Conservation (phyloP, 2,329 filamentous ascomycete genomes). For the Exophiala sideris region DNA sequence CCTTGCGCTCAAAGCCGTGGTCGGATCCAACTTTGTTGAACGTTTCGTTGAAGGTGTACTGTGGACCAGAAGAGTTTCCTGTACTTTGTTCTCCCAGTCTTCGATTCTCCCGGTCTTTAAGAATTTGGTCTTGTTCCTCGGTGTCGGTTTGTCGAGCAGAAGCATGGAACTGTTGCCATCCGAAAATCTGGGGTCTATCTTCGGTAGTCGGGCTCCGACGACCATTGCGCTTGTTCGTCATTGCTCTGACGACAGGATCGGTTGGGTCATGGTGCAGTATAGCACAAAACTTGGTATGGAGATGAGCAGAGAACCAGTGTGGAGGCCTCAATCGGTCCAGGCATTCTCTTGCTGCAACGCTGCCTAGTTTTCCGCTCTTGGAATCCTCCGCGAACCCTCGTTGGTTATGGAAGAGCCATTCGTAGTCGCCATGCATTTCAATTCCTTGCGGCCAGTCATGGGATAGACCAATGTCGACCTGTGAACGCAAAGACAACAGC, state of each 20-base stretch:
- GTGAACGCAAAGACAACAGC: slow-evolving; percentile 75
- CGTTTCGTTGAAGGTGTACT: slow-evolving; percentile 35
- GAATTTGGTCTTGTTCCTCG: slow-evolving; percentile 32
- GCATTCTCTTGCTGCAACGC: slow-evolving; percentile 71
- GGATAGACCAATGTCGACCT: slow-evolving; percentile 86
- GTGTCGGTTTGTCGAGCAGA: slow-evolving; percentile 35
- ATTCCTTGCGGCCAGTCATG: slow-evolving; percentile 92
- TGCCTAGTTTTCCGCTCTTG: slow-evolving; percentile 71
- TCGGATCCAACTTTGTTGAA: slow-evolving; percentile 37
- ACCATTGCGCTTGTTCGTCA: slow-evolving; percentile 2
- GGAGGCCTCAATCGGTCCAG: slow-evolving; percentile 76
- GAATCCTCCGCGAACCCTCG: slow-evolving; percentile 73
- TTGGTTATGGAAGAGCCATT: slow-evolving; percentile 69
- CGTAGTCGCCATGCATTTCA: slow-evolving; percentile 71
- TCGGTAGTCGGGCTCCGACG: slow-evolving; percentile 5
- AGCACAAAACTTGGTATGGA: slow-evolving; percentile 85
- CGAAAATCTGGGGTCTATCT: slow-evolving; percentile 28
- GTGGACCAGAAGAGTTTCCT: slow-evolving; percentile 11
- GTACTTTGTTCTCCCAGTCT: slow-evolving; percentile 16
- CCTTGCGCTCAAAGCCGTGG: slow-evolving; percentile 6
- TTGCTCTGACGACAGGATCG: background rate
- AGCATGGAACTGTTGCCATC: slow-evolving; percentile 40
- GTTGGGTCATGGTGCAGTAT: slow-evolving; percentile 47
- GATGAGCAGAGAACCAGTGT: slow-evolving; percentile 90
- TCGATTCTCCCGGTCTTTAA: slow-evolving; percentile 28